Conservation (phyloP, 73 alveolate genomes). For the Paramecium biaurelia region DNA sequence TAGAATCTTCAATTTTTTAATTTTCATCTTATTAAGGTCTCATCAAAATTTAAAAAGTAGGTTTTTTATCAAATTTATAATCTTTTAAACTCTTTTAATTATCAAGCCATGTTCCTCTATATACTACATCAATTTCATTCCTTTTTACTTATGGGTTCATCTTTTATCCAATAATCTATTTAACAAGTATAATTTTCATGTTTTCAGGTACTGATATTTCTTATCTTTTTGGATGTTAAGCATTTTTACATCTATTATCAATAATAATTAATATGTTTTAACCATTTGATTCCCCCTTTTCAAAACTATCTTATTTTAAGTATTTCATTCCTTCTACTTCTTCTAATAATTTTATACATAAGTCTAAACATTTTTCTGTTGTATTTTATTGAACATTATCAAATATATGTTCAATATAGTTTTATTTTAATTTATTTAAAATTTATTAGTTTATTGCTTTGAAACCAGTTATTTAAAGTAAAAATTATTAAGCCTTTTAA, state of each 20-base stretch:
- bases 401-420: not conserved
- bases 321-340: constrained; percentile 32
- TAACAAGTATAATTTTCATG: not conserved
- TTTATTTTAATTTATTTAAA: not conserved
- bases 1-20: not conserved
- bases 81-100: not conserved
- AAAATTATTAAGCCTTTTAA: not conserved
- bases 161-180: not conserved
- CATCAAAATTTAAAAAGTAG: not conserved
- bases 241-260: constrained; percentile 31
- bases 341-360: constrained; percentile 9
- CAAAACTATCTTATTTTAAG: not conserved
- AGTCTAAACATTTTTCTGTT: not conserved
- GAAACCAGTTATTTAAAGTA: not conserved
- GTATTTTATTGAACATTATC: not conserved
- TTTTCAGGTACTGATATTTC: not conserved
- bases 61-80: not conserved
- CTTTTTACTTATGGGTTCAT: not conserved
- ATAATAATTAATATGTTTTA: not conserved
- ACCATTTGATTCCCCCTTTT: not conserved
- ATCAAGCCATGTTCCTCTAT: constrained; percentile 22
- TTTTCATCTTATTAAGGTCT: not conserved
- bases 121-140: constrained; percentile 20
- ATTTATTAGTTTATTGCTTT: not conserved
- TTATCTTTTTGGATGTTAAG: constrained; percentile 17